phyloP scores from a whole-genome alignment of 495 filamentous ascomycete genomes.

The Penicillium cataractarum region DNA sequence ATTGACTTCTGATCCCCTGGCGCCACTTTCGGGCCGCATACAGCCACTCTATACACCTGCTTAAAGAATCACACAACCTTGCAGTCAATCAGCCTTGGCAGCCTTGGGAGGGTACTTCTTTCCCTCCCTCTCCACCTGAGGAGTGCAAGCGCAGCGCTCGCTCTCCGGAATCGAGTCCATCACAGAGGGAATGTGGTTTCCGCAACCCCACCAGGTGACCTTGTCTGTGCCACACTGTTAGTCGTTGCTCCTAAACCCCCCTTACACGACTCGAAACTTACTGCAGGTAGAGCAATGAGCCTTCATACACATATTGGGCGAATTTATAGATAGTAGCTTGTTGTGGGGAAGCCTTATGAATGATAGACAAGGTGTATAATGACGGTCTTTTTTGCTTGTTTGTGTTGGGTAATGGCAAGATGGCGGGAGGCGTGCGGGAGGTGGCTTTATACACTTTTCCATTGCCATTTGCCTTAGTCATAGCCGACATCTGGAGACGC shows the following conservation, averaged over 20 bases:
- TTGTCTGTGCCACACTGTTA: slow-evolving; percentile 56
- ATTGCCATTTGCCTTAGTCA: slow-evolving; percentile 25
- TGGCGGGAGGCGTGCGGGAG: slow-evolving; percentile 7
- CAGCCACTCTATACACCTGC: not conserved
- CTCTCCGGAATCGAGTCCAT: slow-evolving; percentile 62
- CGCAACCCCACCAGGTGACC: slow-evolving; percentile 73
- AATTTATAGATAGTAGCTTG: not conserved
- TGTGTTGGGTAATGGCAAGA: not conserved
- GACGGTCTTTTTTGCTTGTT: not conserved
- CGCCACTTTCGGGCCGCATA: not conserved
- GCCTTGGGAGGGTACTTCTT: slow-evolving; percentile 67
- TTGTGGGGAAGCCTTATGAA: slow-evolving; percentile 9
- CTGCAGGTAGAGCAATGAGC: slow-evolving; percentile 54
- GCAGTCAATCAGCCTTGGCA: slow-evolving; percentile 44
- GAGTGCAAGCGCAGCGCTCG: slow-evolving; percentile 66
- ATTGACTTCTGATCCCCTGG: not conserved
- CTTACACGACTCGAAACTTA: slow-evolving; percentile 28
- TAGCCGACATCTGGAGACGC: slow-evolving; percentile 18
- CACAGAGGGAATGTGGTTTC: slow-evolving; percentile 65
- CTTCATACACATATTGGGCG: slow-evolving; percentile 51
- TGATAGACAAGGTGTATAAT: not conserved
- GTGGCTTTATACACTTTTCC: slow-evolving; percentile 29
- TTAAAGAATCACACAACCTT: slow-evolving; percentile 26
- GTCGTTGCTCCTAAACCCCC: not conserved
- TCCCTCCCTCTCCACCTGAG: slow-evolving; percentile 62